Percentiles rank a stretch among this genome's conserved stretches.
phyloP scores from a whole-genome alignment of 306 rosid species.

The Canavalia gladiata region DNA sequence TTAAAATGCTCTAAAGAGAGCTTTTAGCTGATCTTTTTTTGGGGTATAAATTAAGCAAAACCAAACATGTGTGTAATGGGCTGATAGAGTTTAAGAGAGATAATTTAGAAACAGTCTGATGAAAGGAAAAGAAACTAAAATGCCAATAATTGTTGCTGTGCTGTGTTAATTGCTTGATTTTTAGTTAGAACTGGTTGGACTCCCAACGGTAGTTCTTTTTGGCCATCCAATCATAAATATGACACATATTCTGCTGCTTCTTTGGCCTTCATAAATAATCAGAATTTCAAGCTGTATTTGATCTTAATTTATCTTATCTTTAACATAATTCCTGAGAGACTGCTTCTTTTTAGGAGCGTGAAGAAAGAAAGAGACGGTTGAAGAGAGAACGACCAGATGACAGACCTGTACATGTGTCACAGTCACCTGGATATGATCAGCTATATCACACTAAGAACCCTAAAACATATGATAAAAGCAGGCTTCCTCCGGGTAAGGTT shows the following conservation, averaged over 20 bases:
- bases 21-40: slow-evolving; percentile 9
- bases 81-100: slow-evolving; percentile 1
- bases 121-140: background rate
- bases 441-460: slow-evolving; percentile 62
- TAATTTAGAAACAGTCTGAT: slow-evolving; percentile 4
- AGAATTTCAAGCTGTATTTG: slow-evolving; percentile 19
- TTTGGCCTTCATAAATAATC: background rate
- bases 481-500: slow-evolving; percentile 90
- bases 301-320: background rate
- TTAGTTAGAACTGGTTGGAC: slow-evolving; percentile 27
- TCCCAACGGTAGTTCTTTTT: background rate
- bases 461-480: slow-evolving; percentile 74
- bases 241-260: background rate
- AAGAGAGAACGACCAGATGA: slow-evolving; percentile 94
- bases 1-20: background rate
- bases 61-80: background rate
- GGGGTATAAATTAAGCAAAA: slow-evolving; percentile 9
- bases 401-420: slow-evolving; percentile 68
- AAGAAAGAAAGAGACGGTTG: slow-evolving; percentile 84
- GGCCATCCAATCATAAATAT: slow-evolving; percentile 16
- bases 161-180: background rate
- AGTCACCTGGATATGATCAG: slow-evolving; percentile 70
- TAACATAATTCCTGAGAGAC: slow-evolving; percentile 43
- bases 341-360: slow-evolving; percentile 83
- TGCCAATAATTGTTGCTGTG: background rate